Evolutionary conservation across 495 filamentous ascomycete species (phyloP).

Genomic region (Xylaria nigripes): DNA sequence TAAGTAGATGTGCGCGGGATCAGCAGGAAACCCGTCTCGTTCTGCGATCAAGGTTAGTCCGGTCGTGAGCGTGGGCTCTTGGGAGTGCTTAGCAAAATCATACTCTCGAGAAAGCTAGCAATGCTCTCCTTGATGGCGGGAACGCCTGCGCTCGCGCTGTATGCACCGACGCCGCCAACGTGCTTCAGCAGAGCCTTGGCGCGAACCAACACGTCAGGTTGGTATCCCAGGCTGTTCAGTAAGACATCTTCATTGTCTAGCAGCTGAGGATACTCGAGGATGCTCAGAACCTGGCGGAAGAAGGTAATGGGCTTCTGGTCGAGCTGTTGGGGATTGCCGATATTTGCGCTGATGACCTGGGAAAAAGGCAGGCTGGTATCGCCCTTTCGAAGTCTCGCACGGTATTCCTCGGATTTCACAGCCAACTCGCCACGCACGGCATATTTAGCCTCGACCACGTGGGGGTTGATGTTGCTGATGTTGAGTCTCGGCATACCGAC

Average conservation of each 20-base stretch:
- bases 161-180: constrained; percentile 88
- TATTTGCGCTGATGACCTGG: constrained; percentile 90
- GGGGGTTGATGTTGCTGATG: constrained; percentile 83
- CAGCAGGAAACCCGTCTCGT: constrained; percentile 79
- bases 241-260: constrained; percentile 68
- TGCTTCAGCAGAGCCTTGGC: constrained; percentile 70
- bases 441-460: constrained; percentile 80
- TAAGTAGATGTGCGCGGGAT: constrained; percentile 73
- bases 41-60: constrained; percentile 31
- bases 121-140: constrained; percentile 78
- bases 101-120: constrained; percentile 83
- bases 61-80: not conserved
- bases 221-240: constrained; percentile 65
- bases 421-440: constrained; percentile 95
- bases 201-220: constrained; percentile 78
- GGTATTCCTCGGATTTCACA: constrained; percentile 80
- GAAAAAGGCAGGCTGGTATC: constrained; percentile 71
- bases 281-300: constrained; percentile 92
- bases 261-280: constrained; percentile 81
- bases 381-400: constrained; percentile 51
- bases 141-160: constrained; percentile 87
- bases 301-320: constrained; percentile 99
- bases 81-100: constrained; percentile 4
- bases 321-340: constrained; percentile 97
- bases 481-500: constrained; percentile 55